phyloP scores from a whole-genome alignment of 179 eudicot genomes.

The Camellia oleifera region DNA sequence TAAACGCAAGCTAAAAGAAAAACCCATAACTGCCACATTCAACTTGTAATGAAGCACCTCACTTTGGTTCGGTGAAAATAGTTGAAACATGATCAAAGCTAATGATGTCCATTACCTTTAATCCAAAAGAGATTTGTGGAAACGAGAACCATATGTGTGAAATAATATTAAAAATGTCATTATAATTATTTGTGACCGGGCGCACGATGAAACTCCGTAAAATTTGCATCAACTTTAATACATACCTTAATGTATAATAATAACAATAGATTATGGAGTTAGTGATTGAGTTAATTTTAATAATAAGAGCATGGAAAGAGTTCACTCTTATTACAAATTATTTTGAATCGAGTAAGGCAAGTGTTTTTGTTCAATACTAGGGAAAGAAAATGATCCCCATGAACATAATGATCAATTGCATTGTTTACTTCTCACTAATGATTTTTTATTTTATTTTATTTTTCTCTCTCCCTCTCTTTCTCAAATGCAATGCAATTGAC shows the following conservation, averaged over 20 bases:
- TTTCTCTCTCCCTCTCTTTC: no score
- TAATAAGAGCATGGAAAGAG: neutral
- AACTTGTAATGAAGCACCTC: neutral
- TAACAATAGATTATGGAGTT: neutral
- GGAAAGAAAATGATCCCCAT: no score
- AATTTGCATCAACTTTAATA: neutral
- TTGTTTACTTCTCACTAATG: no score
- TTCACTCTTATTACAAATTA: no score
- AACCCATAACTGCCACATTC: neutral
- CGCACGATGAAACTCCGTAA: conserved; percentile 7
- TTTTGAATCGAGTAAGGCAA: no score
- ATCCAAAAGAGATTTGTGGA: neutral
- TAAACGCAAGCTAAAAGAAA: neutral
- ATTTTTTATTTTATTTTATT: no score
- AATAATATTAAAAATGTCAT: neutral
- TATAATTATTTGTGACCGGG: neutral
- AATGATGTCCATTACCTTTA: neutral
- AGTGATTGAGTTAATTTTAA: conserved; percentile 5
- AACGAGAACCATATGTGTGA: neutral
- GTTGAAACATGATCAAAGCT: conserved; percentile 4
- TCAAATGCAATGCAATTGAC: neutral
- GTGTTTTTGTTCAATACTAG: no score
- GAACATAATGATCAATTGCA: no score
- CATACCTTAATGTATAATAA: neutral
- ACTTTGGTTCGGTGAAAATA: neutral